A percentile compares a stretch with the other conserved stretches of the same genome.
These are phyloP conservation scores for Scheffersomyces spartinae DNA, from an alignment of 805 yeast species.

Conservation along the genomic window DNA sequence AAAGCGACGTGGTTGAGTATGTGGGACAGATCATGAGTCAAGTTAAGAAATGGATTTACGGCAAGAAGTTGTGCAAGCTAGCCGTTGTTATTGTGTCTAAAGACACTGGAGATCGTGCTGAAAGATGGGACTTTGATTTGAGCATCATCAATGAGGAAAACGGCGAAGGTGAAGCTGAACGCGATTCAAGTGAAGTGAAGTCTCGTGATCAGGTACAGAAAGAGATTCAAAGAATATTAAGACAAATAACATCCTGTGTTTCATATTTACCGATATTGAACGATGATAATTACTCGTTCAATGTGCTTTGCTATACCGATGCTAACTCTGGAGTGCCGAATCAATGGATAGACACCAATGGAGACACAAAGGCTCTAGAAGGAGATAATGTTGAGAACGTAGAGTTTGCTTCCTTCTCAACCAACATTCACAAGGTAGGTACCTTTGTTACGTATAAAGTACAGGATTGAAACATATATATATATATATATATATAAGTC, in stretches of 20 bases:
- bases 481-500: too few species aligned
- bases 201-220: slow-evolving; percentile 42
- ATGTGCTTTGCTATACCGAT: slow-evolving; percentile 74
- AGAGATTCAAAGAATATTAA: slow-evolving; percentile 75
- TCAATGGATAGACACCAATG: slow-evolving; percentile 72
- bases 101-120: slow-evolving; percentile 56
- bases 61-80: slow-evolving; percentile 54
- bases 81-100: slow-evolving; percentile 66
- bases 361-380: slow-evolving; percentile 42
- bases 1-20: slow-evolving; percentile 65
- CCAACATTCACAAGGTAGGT: slow-evolving; percentile 59
- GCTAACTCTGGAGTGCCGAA: slow-evolving; percentile 54
- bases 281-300: slow-evolving; percentile 60
- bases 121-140: slow-evolving; percentile 78
- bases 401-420: slow-evolving; percentile 54
- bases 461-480: too few species aligned
- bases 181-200: slow-evolving; percentile 9
- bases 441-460: slow-evolving; percentile 54
- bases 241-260: slow-evolving; percentile 83
- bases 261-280: slow-evolving; percentile 68
- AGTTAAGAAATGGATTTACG: slow-evolving; percentile 58
- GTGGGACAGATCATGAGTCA: slow-evolving; percentile 58
- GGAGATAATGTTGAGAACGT: slow-evolving; percentile 53
- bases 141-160: slow-evolving; percentile 21
- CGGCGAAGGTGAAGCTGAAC: slow-evolving; percentile 5